These are phyloP conservation scores for Debaryomycetaceae sp. DNA, from an alignment of 1,139 yeast genomes.

Conservation along the genomic window DNA sequence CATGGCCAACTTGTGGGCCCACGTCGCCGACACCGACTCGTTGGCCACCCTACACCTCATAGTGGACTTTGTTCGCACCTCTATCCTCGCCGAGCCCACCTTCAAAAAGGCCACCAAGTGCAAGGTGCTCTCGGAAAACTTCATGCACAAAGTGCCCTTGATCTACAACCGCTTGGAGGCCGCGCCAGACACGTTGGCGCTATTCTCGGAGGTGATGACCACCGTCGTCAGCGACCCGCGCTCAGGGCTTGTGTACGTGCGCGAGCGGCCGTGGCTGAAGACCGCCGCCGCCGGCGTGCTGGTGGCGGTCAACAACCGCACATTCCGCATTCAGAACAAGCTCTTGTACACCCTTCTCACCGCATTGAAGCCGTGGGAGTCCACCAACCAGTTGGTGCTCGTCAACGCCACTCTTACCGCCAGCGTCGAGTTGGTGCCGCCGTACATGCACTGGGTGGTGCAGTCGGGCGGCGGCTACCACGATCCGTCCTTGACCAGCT, in stretches of 20 bases:
- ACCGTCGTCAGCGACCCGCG: conserved; percentile 41
- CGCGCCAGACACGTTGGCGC: conserved; percentile 16
- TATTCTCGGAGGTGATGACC: conserved; percentile 47
- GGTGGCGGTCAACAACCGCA: conserved; percentile 39
- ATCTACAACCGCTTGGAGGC: conserved; percentile 41
- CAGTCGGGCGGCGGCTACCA: conserved; percentile 53
- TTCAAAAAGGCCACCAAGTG: conserved; percentile 70
- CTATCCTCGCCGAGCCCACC: conserved; percentile 54
- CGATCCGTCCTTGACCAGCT: conserved; percentile 71
- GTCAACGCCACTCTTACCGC: conserved; percentile 46
- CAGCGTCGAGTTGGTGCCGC: conserved; percentile 70
- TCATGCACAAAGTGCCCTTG: conserved; percentile 54
- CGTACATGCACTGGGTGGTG: conserved; percentile 58
- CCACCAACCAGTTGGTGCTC: conserved; percentile 55
- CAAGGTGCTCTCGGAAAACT: conserved; percentile 74
- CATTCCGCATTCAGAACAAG: conserved; percentile 62
- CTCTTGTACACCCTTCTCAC: conserved; percentile 60
- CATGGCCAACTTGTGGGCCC: conserved; percentile 62
- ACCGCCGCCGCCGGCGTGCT: conserved; percentile 14
- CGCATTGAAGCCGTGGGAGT: conserved; percentile 78
- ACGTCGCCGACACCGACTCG: conserved; percentile 52
- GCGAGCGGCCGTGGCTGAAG: conserved; percentile 52
- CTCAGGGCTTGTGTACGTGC: conserved; percentile 60
- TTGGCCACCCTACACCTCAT: conserved; percentile 35
- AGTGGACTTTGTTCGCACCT: conserved; percentile 43